Percentiles rank a stretch among this genome's conserved stretches.
These are phyloP conservation scores for Plasmodium knowlesi DNA, from an alignment of 169 alveolate species.

Conservation along the genomic window DNA sequence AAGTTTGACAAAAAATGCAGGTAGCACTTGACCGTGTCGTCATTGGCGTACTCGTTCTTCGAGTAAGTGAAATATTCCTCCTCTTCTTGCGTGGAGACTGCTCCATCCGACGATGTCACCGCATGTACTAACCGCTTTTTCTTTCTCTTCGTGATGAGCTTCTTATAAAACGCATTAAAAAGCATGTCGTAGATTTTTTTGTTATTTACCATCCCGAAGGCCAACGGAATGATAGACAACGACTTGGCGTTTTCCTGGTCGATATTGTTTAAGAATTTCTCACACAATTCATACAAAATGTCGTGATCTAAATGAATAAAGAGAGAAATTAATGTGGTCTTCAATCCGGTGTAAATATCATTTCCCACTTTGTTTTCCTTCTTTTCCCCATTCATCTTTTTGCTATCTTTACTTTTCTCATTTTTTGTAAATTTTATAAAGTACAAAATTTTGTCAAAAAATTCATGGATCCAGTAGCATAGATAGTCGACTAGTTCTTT, in stretches of 20 bases:
- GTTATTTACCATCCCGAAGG: conserved; percentile 46
- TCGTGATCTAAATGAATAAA: conserved; percentile 67
- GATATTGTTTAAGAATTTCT: conserved; percentile 45
- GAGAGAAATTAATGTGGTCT: conserved; percentile 39
- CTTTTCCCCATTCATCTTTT: conserved; percentile 61
- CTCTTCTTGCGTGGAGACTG: neutral
- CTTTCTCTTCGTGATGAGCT: conserved; percentile 43
- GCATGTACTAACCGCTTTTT: neutral
- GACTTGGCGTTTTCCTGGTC: conserved; percentile 57
- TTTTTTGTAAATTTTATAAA: conserved; percentile 54
- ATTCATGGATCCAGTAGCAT: conserved; percentile 65
- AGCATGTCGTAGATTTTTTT: conserved; percentile 53
- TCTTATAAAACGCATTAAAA: conserved; percentile 57
- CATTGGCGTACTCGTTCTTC: conserved; percentile 69
- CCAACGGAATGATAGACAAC: conserved; percentile 62
- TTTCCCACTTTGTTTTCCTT: conserved; percentile 42
- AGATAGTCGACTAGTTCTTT: conserved; percentile 51
- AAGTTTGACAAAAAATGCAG: conserved; percentile 48
- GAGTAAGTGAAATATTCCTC: conserved; percentile 37
- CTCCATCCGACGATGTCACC: neutral
- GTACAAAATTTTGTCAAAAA: conserved; percentile 66
- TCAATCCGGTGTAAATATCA: conserved; percentile 64
- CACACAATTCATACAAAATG: conserved; percentile 44
- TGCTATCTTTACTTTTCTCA: conserved; percentile 45
- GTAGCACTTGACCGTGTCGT: conserved; percentile 54